Evolutionary conservation across 306 rosid species (phyloP).

Genomic region (Vigna unguiculata): DNA sequence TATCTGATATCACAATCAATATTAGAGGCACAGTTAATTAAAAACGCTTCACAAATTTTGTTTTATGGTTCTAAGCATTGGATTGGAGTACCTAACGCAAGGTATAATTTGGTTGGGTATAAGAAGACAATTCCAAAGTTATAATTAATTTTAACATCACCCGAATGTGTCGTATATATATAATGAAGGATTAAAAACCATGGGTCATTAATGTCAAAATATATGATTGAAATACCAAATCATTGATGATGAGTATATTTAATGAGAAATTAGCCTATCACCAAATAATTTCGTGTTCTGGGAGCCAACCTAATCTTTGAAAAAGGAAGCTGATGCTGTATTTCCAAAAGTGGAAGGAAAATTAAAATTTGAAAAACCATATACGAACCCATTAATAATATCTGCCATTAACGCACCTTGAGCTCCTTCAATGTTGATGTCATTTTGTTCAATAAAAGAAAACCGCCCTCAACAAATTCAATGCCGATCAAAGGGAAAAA

Average conservation of each 20-base stretch:
- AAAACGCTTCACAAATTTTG: neutral
- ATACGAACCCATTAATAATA: slow-evolving; percentile 39
- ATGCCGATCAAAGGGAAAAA: slow-evolving; percentile 23
- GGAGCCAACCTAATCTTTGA: slow-evolving; percentile 51
- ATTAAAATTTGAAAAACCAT: slow-evolving; percentile 32
- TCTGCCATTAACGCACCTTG: slow-evolving; percentile 40
- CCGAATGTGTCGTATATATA: slow-evolving; percentile 41
- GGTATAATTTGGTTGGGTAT: slow-evolving; percentile 18
- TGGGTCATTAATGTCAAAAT: slow-evolving; percentile 21
- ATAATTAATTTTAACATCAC: slow-evolving; percentile 50
- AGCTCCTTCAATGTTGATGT: slow-evolving; percentile 47
- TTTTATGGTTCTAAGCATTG: neutral
- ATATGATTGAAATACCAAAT: slow-evolving; percentile 36
- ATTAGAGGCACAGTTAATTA: neutral
- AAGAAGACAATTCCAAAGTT: slow-evolving; percentile 41
- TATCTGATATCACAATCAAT: too few species aligned
- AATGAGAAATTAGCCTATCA: slow-evolving; percentile 46
- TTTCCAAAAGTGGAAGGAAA: slow-evolving; percentile 42
- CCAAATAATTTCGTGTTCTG: slow-evolving; percentile 47
- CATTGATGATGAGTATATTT: slow-evolving; percentile 35
- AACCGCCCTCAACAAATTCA: slow-evolving; percentile 34
- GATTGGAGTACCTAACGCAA: slow-evolving; percentile 5
- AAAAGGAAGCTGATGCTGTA: slow-evolving; percentile 43
- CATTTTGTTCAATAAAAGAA: slow-evolving; percentile 46
- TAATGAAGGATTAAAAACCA: slow-evolving; percentile 29